These are phyloP conservation scores for Fusarium beomiforme DNA, from an alignment of 2,329 filamentous ascomycete genomes.

Conservation along the genomic window DNA sequence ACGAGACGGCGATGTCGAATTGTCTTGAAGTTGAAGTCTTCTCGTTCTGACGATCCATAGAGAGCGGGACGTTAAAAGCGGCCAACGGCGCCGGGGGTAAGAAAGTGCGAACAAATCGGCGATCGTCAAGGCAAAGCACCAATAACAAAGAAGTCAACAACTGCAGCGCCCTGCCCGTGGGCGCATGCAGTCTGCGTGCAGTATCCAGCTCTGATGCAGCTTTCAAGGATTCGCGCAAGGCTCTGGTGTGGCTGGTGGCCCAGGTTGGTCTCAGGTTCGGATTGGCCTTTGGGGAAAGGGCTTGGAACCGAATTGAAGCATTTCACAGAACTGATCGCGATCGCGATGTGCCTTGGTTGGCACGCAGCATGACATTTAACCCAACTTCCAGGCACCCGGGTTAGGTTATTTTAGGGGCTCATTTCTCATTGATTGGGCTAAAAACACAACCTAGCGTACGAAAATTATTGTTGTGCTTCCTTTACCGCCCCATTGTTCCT, in stretches of 20 bases:
- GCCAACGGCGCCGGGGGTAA: constrained; percentile 9
- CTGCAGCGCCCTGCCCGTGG: constrained; percentile 9
- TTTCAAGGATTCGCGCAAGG: constrained; percentile 10
- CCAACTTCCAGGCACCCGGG: constrained; percentile 23
- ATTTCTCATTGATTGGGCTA: constrained; percentile 10
- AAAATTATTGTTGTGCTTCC: not conserved
- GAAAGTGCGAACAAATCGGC: constrained; percentile 21
- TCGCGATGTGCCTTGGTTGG: constrained; percentile 17
- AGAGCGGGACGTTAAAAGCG: constrained; percentile 12
- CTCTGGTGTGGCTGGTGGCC: constrained; percentile 1
- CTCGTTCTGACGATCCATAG: not conserved
- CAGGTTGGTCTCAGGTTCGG: not conserved
- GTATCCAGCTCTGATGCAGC: constrained; percentile 25
- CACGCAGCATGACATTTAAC: constrained; percentile 26
- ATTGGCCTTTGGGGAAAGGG: not conserved
- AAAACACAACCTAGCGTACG: constrained; percentile 19
- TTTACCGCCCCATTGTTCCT: not conserved
- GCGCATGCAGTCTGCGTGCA: constrained; percentile 3
- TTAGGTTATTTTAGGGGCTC: not conserved
- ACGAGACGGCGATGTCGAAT: constrained; percentile 16
- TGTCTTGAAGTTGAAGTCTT: constrained; percentile 15
- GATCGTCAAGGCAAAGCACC: constrained; percentile 8
- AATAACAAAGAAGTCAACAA: constrained; percentile 8
- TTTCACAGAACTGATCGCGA: constrained; percentile 7
- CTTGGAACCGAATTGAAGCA: constrained; percentile 6